Percentiles rank a stretch among this genome's conserved stretches.
Conservation (phyloP, 495 filamentous ascomycete genomes). For the Zalerion maritima region DNA sequence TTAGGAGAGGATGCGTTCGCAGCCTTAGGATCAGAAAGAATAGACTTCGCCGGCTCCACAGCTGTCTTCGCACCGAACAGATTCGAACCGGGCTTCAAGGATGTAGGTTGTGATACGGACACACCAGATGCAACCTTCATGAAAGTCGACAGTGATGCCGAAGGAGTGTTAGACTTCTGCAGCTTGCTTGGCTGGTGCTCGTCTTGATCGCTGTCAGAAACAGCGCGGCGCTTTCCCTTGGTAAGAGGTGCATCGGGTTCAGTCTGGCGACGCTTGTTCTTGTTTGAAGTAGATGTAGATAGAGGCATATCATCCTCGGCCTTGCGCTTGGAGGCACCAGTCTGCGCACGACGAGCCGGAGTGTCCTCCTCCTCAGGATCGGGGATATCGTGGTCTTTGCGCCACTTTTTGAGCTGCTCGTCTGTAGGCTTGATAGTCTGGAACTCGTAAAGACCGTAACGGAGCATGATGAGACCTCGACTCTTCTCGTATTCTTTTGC, state of each 20-base stretch:
- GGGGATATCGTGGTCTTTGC: slow-evolving; percentile 26
- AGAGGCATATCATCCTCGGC: slow-evolving; percentile 26
- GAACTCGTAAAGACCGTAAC: slow-evolving; percentile 38
- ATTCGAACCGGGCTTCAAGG: slow-evolving; percentile 7
- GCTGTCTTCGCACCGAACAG: slow-evolving; percentile 3
- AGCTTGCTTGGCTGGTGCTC: slow-evolving; percentile 45
- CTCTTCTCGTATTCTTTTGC: slow-evolving; percentile 40
- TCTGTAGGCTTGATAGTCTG: slow-evolving; percentile 34
- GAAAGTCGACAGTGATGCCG: slow-evolving; percentile 29
- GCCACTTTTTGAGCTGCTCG: slow-evolving; percentile 33
- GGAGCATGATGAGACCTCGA: slow-evolving; percentile 35
- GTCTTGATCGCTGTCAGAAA: slow-evolving; percentile 23
- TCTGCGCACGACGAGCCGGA: slow-evolving; percentile 3
- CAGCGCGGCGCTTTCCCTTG: slow-evolving; percentile 31
- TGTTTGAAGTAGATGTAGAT: slow-evolving; percentile 18
- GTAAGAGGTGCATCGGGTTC: slow-evolving; percentile 15
- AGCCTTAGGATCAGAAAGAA: not conserved
- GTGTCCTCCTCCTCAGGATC: slow-evolving; percentile 19
- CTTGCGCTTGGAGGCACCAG: slow-evolving; percentile 26
- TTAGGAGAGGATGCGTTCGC: slow-evolving; percentile 21
- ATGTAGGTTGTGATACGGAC: slow-evolving; percentile 7
- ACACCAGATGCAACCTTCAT: slow-evolving; percentile 22
- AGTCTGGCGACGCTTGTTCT: slow-evolving; percentile 26
- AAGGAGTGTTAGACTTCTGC: slow-evolving; percentile 43
- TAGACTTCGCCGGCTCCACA: not conserved